phyloP scores from a whole-genome alignment of 768 basidiomycete genomes.

The Heimioporus sp. region DNA sequence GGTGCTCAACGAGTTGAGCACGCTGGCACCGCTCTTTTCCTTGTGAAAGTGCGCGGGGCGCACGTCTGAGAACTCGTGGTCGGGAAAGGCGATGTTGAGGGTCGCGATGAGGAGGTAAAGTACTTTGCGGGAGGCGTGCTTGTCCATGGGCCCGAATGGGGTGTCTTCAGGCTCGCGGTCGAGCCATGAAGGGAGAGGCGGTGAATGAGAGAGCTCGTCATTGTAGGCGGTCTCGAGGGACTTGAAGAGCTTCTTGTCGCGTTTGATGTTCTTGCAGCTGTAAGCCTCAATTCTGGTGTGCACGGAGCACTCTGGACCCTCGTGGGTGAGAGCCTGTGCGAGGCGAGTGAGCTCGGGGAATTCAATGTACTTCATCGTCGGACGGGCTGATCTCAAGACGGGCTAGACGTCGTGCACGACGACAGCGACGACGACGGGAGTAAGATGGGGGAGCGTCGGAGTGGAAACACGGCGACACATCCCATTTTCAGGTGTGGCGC shows the following conservation, averaged over 20 bases:
- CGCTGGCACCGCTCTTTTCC: slow-evolving; percentile 70
- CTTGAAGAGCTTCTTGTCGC: slow-evolving; percentile 96
- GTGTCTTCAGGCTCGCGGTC: slow-evolving; percentile 70
- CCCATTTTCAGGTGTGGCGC: not conserved
- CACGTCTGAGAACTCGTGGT: slow-evolving; percentile 95
- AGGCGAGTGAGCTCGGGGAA: slow-evolving; percentile 75
- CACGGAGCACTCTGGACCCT: slow-evolving; percentile 85
- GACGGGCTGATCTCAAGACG: not conserved
- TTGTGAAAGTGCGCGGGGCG: slow-evolving; percentile 87
- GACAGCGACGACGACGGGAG: not conserved
- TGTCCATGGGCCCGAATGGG: slow-evolving; percentile 89
- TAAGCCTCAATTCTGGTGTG: slow-evolving; percentile 95
- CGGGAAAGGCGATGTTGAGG: slow-evolving; percentile 95
- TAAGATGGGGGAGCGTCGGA: not conserved
- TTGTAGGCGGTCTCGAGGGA: slow-evolving; percentile 84
- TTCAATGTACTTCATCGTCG: slow-evolving; percentile 85
- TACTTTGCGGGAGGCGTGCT: slow-evolving; percentile 82
- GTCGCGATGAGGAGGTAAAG: slow-evolving; percentile 95
- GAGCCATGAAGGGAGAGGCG: slow-evolving; percentile 81
- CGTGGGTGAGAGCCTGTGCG: slow-evolving; percentile 76
- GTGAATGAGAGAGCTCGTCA: slow-evolving; percentile 75
- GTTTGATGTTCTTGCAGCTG: slow-evolving; percentile 95
- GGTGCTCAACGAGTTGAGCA: slow-evolving; percentile 82
- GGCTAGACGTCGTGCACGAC: not conserved
- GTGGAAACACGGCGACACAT: not conserved